Conservation (phyloP, 805 yeast species). For the Spathaspora girioi region DNA sequence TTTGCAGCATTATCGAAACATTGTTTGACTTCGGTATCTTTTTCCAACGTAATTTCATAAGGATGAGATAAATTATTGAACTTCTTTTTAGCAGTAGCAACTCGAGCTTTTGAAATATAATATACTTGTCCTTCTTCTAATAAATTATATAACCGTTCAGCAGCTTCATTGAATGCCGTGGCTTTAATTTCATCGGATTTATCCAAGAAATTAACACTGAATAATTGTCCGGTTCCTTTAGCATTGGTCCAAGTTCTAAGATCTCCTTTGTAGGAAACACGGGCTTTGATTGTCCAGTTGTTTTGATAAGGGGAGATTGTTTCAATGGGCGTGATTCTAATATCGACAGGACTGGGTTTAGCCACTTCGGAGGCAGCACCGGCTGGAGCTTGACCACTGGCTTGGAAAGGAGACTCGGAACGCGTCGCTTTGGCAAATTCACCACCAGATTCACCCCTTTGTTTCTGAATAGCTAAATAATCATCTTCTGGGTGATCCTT, state of each 20-base stretch:
- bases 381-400: conserved; percentile 5
- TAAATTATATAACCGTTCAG: conserved; percentile 70
- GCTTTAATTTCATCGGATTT: conserved; percentile 96
- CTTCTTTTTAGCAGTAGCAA: conserved; percentile 80
- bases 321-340: conserved; percentile 64
- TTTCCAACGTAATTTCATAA: conserved; percentile 79
- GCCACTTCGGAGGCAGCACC: not conserved
- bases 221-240: conserved; percentile 85
- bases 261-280: conserved; percentile 85
- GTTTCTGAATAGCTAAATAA: conserved; percentile 15
- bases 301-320: conserved; percentile 88
- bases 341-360: conserved; percentile 8
- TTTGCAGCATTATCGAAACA: conserved; percentile 49
- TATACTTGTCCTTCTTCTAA: conserved; percentile 89
- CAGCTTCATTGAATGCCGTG: conserved; percentile 87
- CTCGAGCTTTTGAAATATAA: conserved; percentile 75
- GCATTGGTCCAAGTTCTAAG: conserved; percentile 84
- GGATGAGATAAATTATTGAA: conserved; percentile 83
- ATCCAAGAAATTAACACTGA: conserved; percentile 83
- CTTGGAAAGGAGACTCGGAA: conserved; percentile 5
- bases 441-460: conserved; percentile 1
- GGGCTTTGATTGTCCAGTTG: conserved; percentile 88
- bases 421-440: not conserved
- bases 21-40: conserved; percentile 72
- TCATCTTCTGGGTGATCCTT: conserved; percentile 57